Evolutionary conservation across 257 asterid genomes (phyloP).

Genomic region (Oldenlandia corymbosa): DNA sequence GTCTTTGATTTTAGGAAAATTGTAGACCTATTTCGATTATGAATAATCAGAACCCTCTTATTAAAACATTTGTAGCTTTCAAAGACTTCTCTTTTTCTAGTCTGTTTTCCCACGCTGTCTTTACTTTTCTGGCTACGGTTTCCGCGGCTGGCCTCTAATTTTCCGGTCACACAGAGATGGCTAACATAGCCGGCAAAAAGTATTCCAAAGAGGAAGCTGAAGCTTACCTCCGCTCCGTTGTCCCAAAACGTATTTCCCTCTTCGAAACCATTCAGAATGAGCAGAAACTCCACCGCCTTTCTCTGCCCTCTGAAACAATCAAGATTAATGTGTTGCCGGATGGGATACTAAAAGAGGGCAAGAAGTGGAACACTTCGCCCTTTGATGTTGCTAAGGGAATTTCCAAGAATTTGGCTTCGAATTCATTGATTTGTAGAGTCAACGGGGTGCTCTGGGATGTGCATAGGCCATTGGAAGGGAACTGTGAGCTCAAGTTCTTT

Average conservation of each 20-base stretch:
- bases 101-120: too few relatives aligned
- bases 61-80: too few relatives aligned
- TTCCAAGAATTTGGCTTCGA: constrained; percentile 87
- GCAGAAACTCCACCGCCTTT: constrained; percentile 45
- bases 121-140: too few relatives aligned
- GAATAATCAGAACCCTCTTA: too few relatives aligned
- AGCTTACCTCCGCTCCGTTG: constrained; percentile 51
- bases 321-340: constrained; percentile 63
- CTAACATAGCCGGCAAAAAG: too few relatives aligned
- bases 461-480: constrained; percentile 83
- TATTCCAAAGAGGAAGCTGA: constrained; percentile 44
- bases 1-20: too few relatives aligned
- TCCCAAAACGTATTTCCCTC: constrained; percentile 56
- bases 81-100: too few relatives aligned
- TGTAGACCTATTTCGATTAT: too few relatives aligned
- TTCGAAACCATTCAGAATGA: constrained; percentile 49
- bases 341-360: constrained; percentile 80
- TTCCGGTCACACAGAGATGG: too few relatives aligned
- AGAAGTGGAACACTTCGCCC: constrained; percentile 81
- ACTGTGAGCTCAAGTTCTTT: constrained; percentile 73
- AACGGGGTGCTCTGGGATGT: constrained; percentile 78
- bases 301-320: constrained; percentile 62
- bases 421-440: constrained; percentile 77
- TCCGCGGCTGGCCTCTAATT: too few relatives aligned
- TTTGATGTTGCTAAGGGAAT: constrained; percentile 84